Evolutionary conservation across 805 yeast genomes (phyloP).

Genomic region (Nakazawaea sp.): DNA sequence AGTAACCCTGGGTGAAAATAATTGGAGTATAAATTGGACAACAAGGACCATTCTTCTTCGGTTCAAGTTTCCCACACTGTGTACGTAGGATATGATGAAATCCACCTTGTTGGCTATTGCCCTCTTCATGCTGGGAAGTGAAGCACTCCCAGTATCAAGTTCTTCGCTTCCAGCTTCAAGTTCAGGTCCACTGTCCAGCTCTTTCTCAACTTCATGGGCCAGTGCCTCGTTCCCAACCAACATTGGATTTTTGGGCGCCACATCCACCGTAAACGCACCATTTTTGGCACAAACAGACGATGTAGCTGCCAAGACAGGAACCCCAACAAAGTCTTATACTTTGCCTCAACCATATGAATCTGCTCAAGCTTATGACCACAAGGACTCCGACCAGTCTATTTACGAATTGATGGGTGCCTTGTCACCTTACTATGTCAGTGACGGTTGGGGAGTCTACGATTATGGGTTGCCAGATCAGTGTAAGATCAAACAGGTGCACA

Average conservation of each 20-base stretch:
- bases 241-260: slow-evolving; percentile 5
- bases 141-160: neutral
- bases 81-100: no score
- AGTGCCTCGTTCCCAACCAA: slow-evolving; percentile 6
- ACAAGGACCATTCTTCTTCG: no score
- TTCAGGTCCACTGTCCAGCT: neutral
- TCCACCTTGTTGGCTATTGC: neutral
- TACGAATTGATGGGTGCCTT: slow-evolving; percentile 14
- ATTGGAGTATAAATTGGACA: no score
- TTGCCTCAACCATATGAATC: slow-evolving; percentile 15
- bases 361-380: slow-evolving; percentile 14
- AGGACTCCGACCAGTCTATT: slow-evolving; percentile 12
- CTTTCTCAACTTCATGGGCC: neutral
- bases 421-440: slow-evolving; percentile 15
- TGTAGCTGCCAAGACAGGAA: slow-evolving; percentile 6
- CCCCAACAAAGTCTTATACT: slow-evolving; percentile 8
- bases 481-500: slow-evolving; percentile 7
- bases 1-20: no score
- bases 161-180: neutral
- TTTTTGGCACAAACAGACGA: slow-evolving; percentile 11
- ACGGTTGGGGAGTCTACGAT: slow-evolving; percentile 16
- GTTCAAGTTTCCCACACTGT: no score
- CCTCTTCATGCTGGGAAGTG: neutral
- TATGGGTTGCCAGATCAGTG: slow-evolving; percentile 16
- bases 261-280: slow-evolving; percentile 7